Percentiles rank a stretch among this genome's conserved stretches.
Conservation (phyloP, 495 filamentous ascomycete genomes). For the Penicillium flavigenum region DNA sequence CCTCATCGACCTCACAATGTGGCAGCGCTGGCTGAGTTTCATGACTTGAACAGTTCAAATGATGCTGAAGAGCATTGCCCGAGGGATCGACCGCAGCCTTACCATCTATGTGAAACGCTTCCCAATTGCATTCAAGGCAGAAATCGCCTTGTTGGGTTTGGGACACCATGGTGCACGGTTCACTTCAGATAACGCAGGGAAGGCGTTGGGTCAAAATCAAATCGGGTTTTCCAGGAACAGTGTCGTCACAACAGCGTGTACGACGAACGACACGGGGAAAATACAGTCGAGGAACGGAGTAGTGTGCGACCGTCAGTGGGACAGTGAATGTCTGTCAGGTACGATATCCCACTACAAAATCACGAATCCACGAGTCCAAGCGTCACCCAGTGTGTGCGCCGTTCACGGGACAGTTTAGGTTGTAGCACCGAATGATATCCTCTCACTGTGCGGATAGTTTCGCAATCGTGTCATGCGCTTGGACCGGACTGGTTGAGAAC, state of each 20-base stretch:
- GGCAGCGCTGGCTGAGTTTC: slow-evolving; percentile 30
- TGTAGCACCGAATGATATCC: not conserved
- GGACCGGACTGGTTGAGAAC: slow-evolving; percentile 7
- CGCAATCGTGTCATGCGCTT: slow-evolving; percentile 22
- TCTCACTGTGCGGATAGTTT: slow-evolving; percentile 16
- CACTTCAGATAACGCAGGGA: slow-evolving; percentile 15
- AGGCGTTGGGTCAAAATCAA: not conserved
- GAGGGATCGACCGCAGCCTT: slow-evolving; percentile 27
- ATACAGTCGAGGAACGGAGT: slow-evolving; percentile 7
- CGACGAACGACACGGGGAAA: slow-evolving; percentile 1
- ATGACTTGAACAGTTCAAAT: slow-evolving; percentile 38
- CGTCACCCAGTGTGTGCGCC: slow-evolving; percentile 3
- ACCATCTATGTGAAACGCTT: slow-evolving; percentile 40
- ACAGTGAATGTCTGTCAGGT: slow-evolving; percentile 15
- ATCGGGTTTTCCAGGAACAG: not conserved
- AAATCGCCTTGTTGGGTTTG: slow-evolving; percentile 37
- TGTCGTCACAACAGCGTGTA: not conserved
- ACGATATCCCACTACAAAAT: slow-evolving; percentile 12
- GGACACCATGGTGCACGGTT: slow-evolving; percentile 37
- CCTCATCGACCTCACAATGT: slow-evolving; percentile 35
- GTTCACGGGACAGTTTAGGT: not conserved
- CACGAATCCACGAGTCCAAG: slow-evolving; percentile 14
- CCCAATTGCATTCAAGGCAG: slow-evolving; percentile 49
- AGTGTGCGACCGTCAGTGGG: slow-evolving; percentile 21
- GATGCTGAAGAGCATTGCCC: slow-evolving; percentile 20